Evolutionary conservation across 2,329 filamentous ascomycete species (phyloP), one percentile per base, ranked within the genome.

Genomic region (Lasiodiplodia theobromae): DNA sequence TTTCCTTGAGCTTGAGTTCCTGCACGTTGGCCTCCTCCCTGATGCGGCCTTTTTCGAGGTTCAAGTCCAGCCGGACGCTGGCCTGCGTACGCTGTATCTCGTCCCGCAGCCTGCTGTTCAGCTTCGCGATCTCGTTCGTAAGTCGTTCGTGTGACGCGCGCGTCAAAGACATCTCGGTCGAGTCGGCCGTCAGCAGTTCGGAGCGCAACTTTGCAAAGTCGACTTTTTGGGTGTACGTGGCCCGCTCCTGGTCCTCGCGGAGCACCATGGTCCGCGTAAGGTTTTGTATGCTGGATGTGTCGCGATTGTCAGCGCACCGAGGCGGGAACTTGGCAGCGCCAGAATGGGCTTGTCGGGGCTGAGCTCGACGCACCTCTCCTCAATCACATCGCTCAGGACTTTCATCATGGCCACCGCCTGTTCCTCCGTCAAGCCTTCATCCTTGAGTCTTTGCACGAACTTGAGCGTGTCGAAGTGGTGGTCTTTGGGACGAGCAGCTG

Each of bases 381-480:
- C 93, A 72, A 99, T 97, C 11, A 98, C 95, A 79, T 98, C 94
- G 81, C 94, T 94, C 49, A 99, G 85, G 7, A 98, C 93, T 78
- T 92, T 93, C 96, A 99, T 98, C 92, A 97, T 96, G n/a, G 96
- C 95, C 31, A 93, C 94, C 2, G 94, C 91, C 81, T 99, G 96
- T 73, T 94, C 92, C 80, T 98, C 95, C 28, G 93, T 97, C 79
- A 98, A 97, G 0, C 96, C 96, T 79, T 99, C 96, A 72, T 88
- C 88, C 79, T 95, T 90, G 51, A 99, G 85, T 65, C 93, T 87
- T 82, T 97, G 93, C 49, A 99, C 94, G 78, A 99, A 97, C 82
- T 97, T 97, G 71, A 99, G 87, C 0, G 96, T 99, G 81, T 99
- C 96, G 78, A 99, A 99, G 81, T 99, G 94, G 80, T 99, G 96